Conservation (phyloP, 352 stramenopile genomes). For the Aphanomyces astaci region DNA sequence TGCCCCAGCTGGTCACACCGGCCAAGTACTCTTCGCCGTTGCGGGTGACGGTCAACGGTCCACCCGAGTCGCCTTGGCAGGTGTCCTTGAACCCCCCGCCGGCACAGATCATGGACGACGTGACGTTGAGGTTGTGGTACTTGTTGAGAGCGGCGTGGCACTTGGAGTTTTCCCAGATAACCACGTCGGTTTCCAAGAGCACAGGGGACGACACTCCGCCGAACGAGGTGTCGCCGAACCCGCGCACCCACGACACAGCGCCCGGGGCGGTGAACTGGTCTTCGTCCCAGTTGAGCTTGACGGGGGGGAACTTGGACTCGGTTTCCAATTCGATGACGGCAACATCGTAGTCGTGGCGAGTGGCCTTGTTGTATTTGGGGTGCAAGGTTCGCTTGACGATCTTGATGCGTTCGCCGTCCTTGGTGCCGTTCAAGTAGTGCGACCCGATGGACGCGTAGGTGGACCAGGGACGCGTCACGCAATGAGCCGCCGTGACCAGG, state of each 20-base stretch:
- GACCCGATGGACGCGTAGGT: conserved; percentile 46
- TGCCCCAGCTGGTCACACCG: conserved; percentile 28
- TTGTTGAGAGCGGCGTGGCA: conserved; percentile 31
- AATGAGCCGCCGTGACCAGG: conserved; percentile 59
- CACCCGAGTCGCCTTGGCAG: conserved; percentile 30
- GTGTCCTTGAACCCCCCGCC: conserved; percentile 26
- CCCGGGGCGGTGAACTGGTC: conserved; percentile 42
- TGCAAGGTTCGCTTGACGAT: conserved; percentile 42
- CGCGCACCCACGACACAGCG: conserved; percentile 31
- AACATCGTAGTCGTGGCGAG: conserved; percentile 49
- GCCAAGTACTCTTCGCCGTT: conserved; percentile 20
- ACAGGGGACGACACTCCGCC: conserved; percentile 26
- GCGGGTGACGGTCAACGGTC: conserved; percentile 22
- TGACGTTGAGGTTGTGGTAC: conserved; percentile 24
- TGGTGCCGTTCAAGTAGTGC: conserved; percentile 38
- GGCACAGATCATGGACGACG: conserved; percentile 52
- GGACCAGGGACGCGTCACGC: conserved; percentile 26
- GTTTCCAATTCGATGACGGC: conserved; percentile 43
- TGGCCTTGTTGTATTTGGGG: conserved; percentile 37
- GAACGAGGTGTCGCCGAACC: conserved; percentile 25
- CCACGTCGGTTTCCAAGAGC: conserved; percentile 37
- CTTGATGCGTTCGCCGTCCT: conserved; percentile 41
- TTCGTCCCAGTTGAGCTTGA: conserved; percentile 31
- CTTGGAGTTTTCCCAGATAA: conserved; percentile 35
- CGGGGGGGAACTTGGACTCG: conserved; percentile 33